phyloP scores from a whole-genome alignment of 2,329 filamentous ascomycete genomes.

The Colletotrichum orbiculare region DNA sequence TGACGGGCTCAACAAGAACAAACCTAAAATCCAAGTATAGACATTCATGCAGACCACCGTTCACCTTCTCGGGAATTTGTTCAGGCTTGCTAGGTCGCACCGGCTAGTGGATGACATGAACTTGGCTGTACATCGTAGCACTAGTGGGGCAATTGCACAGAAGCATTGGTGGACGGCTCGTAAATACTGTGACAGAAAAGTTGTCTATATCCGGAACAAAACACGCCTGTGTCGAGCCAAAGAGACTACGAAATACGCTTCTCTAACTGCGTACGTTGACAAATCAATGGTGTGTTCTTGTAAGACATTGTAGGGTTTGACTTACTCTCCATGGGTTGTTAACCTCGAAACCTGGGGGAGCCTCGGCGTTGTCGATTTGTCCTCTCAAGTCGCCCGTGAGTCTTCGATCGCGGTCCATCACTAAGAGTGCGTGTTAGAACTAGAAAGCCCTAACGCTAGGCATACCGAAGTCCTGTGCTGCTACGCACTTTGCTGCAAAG shows the following conservation, averaged over 20 bases:
- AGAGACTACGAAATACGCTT: conserved; percentile 59
- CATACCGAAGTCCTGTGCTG: neutral
- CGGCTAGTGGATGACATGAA: too few relatives aligned
- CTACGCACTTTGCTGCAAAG: conserved; percentile 64
- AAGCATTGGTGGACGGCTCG: too few relatives aligned
- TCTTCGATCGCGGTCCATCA: conserved; percentile 74
- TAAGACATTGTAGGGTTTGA: conserved; percentile 12
- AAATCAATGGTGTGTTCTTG: conserved; percentile 13
- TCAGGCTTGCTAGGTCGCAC: too few relatives aligned
- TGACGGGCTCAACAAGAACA: conserved; percentile 88
- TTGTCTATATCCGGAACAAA: too few relatives aligned
- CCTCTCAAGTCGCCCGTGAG: conserved; percentile 69
- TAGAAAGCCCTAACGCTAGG: too few relatives aligned
- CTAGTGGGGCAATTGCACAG: too few relatives aligned
- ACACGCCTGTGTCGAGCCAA: neutral
- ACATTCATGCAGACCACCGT: conserved; percentile 1
- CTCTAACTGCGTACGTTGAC: conserved; percentile 57
- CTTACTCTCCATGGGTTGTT: conserved; percentile 74
- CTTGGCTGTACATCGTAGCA: too few relatives aligned
- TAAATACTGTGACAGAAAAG: too few relatives aligned
- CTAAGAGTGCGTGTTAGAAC: conserved; percentile 48
- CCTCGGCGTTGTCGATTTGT: conserved; percentile 65
- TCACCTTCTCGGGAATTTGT: too few relatives aligned
- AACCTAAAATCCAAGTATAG: conserved; percentile 67
- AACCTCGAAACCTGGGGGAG: conserved; percentile 69